These are phyloP conservation scores for Aureobasidium sp. DNA, from an alignment of 2,329 filamentous ascomycete species.

Conservation along the genomic window DNA sequence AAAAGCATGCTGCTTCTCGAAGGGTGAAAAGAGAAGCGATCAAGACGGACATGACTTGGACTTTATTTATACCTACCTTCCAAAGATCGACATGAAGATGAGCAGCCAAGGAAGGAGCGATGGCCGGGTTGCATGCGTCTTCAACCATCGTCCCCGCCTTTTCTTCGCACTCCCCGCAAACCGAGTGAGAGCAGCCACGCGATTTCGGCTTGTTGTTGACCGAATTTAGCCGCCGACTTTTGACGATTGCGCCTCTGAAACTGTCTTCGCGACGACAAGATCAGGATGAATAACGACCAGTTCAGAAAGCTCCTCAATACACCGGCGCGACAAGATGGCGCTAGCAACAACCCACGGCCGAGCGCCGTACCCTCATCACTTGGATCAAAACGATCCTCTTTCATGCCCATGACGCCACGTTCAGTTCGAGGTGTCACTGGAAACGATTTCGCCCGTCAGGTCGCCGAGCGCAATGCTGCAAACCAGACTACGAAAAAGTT, in stretches of 20 bases:
- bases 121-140: conserved; percentile 1
- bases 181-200: not conserved
- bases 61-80: not conserved
- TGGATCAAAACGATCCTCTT: conserved; percentile 27
- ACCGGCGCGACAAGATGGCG: conserved; percentile 33
- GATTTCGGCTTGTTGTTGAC: not conserved
- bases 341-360: conserved; percentile 21
- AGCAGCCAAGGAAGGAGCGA: not conserved
- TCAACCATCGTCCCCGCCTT: not conserved
- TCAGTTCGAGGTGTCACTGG: conserved; percentile 50
- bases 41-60: not conserved
- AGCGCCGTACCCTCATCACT: conserved; percentile 29
- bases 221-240: conserved; percentile 10
- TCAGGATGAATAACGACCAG: conserved; percentile 84
- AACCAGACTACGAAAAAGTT: conserved; percentile 61
- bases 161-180: not conserved
- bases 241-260: not conserved
- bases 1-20: not conserved
- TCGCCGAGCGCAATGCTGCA: conserved; percentile 61
- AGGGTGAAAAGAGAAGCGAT: not conserved
- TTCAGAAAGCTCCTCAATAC: conserved; percentile 71
- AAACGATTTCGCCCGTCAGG: conserved; percentile 73
- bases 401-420: conserved; percentile 87
- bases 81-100: not conserved
- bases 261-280: not conserved